Evolutionary conservation across 805 yeast species (phyloP), one percentile per base, ranked within the genome.

Genomic region (Komagataella kurtzmanii): DNA sequence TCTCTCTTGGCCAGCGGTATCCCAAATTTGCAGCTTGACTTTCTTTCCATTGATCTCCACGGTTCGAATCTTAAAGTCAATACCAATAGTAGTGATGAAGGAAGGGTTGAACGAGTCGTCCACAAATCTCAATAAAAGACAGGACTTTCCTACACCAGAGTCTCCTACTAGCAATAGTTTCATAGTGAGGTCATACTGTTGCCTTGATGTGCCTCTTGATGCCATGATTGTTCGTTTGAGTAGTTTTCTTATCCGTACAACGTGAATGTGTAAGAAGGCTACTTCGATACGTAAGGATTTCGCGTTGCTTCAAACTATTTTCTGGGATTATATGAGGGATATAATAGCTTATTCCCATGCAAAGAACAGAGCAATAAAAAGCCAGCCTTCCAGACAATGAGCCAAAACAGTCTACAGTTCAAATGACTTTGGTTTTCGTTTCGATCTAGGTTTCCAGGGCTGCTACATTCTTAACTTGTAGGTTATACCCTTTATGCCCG

Each of bases 1-100:
- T 63, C 97, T 76, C 67, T 89, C 97, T 71, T 89, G 97, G n/a
- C 97, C 97, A 1, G 97, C 97, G 45, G 97, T 89, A 66, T 89
- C 97, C 97, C 97, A 85, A 47, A 91, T 86, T 68, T 93, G 99
- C 65, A 91, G 77, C 71, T 93, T 93, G 69, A 93, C 86, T 57
- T 85, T 85, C 69, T 87, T 86, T 51, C 96, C 97, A 56, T 91
- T 91, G 57, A 90, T 77, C 60, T 91, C 97, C 59, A 90, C 87
- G 24, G 97, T 90, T 70, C 97, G 85, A 66, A 93, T 91, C 73
- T 93, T 93, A 78, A 93, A 93, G 68, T 93, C 99, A 61, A 93
- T 93, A 52, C 99, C 99, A 62, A 93, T 93, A 49, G 99, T 93
- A 54, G 98, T 89, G 70, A 93, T 93, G 69, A 91, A 93, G 18